Evolutionary conservation across 768 basidiomycete genomes (phyloP).

Genomic region (Cytidiella melzeri): DNA sequence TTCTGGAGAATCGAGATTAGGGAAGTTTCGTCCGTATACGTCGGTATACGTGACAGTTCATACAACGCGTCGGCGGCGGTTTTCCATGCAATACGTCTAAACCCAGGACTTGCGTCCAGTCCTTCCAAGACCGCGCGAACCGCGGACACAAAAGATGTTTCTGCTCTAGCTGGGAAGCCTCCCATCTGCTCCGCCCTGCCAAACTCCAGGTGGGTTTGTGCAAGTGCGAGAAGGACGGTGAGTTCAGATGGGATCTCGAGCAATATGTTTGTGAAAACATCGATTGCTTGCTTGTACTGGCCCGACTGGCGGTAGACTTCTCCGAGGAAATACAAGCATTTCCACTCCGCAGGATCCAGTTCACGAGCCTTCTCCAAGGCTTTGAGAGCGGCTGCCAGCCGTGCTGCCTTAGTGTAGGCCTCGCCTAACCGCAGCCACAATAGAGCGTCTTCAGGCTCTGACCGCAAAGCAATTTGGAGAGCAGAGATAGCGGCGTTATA

Average conservation of each 20-base stretch:
- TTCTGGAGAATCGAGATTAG: conserved; percentile 30
- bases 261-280: conserved; percentile 53
- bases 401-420: conserved; percentile 83
- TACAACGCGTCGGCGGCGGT: conserved; percentile 69
- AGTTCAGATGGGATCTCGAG: conserved; percentile 54
- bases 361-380: conserved; percentile 72
- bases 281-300: conserved; percentile 68
- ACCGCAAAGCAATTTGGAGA: conserved; percentile 80
- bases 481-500: conserved; percentile 74
- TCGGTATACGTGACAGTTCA: conserved; percentile 49
- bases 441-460: conserved; percentile 66
- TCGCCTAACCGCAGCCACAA: conserved; percentile 93
- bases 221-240: conserved; percentile 66
- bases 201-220: conserved; percentile 64
- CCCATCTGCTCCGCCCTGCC: conserved; percentile 57
- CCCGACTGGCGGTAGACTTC: conserved; percentile 79
- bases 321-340: conserved; percentile 75
- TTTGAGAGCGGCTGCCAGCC: conserved; percentile 85
- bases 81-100: conserved; percentile 80
- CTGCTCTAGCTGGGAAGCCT: conserved; percentile 73
- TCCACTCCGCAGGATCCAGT: conserved; percentile 75
- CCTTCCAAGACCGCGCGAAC: conserved; percentile 43
- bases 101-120: conserved; percentile 50
- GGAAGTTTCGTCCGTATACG: conserved; percentile 39
- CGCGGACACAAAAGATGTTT: conserved; percentile 62